Conservation (phyloP, 208 protist species). For the Leishmania martiniquensis region DNA sequence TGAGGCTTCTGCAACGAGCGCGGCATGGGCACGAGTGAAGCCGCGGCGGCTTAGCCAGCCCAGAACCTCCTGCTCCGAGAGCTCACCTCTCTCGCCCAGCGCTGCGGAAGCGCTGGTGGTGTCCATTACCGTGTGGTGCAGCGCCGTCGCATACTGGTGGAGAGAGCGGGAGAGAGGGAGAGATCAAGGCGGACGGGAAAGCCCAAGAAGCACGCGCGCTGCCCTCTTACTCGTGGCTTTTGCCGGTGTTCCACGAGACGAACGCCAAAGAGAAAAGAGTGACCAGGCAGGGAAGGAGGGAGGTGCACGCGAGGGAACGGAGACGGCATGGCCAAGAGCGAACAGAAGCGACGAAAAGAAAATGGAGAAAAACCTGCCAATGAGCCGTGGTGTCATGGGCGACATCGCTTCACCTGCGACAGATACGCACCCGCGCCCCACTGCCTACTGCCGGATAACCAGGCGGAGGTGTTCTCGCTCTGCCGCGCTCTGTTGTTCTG, state of each 20-base stretch:
- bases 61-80: constrained; percentile 14
- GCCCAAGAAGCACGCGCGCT: background rate
- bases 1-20: background rate
- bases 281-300: background rate
- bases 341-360: background rate
- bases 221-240: background rate
- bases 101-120: background rate
- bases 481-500: background rate
- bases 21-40: background rate
- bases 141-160: background rate
- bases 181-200: background rate
- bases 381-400: background rate
- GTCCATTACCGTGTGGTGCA: background rate
- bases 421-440: background rate
- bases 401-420: background rate
- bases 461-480: background rate
- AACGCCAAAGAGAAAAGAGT: background rate
- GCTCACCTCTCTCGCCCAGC: background rate
- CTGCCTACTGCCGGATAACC: background rate
- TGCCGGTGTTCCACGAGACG: background rate
- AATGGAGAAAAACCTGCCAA: background rate
- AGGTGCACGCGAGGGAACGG: background rate
- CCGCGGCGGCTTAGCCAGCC: constrained; percentile 14
- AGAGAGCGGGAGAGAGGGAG: background rate
- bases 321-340: background rate